These are phyloP conservation scores for Pyrenophora seminiperda DNA, from an alignment of 2,329 filamentous ascomycete species.

Conservation along the genomic window DNA sequence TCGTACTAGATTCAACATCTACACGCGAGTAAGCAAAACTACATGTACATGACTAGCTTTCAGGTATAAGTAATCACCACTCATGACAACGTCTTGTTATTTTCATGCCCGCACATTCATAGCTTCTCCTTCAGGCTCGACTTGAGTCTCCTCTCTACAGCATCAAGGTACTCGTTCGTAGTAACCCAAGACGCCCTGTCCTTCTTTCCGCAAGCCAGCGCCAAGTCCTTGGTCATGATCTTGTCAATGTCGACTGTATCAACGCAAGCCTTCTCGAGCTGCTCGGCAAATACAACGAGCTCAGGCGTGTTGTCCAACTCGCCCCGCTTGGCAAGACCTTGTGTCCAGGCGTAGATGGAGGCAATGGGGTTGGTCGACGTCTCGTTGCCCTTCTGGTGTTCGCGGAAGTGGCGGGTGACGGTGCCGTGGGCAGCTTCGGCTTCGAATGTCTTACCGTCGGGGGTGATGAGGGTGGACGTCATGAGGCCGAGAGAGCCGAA, in stretches of 20 bases:
- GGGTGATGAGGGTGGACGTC: conserved; percentile 97
- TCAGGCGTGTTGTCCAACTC: conserved; percentile 93
- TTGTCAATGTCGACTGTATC: conserved; percentile 92
- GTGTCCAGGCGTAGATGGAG: conserved; percentile 98
- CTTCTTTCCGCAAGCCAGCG: conserved; percentile 90
- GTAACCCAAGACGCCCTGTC: conserved; percentile 85
- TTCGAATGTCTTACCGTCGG: conserved; percentile 95
- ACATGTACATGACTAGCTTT: background rate
- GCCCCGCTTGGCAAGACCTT: conserved; percentile 89
- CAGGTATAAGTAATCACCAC: conserved; percentile 7
- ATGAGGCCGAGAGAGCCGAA: conserved; percentile 98
- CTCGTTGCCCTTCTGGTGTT: conserved; percentile 97
- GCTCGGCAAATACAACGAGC: conserved; percentile 87
- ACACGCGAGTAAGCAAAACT: conserved; percentile 7
- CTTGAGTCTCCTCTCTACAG: conserved; percentile 90
- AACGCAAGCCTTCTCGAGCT: conserved; percentile 88
- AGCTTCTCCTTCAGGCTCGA: conserved; percentile 76
- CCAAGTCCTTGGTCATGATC: conserved; percentile 99
- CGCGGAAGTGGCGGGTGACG: conserved; percentile 96
- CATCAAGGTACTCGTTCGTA: conserved; percentile 84
- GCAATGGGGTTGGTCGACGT: conserved; percentile 99
- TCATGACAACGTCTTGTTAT: background rate
- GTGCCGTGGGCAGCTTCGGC: conserved; percentile 98
- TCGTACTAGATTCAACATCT: background rate
- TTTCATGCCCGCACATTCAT: conserved; percentile 48